Evolutionary conservation across 345 rosid species (phyloP), one percentile per base, ranked within the genome.

Genomic region (Cochlearia excelsa): DNA sequence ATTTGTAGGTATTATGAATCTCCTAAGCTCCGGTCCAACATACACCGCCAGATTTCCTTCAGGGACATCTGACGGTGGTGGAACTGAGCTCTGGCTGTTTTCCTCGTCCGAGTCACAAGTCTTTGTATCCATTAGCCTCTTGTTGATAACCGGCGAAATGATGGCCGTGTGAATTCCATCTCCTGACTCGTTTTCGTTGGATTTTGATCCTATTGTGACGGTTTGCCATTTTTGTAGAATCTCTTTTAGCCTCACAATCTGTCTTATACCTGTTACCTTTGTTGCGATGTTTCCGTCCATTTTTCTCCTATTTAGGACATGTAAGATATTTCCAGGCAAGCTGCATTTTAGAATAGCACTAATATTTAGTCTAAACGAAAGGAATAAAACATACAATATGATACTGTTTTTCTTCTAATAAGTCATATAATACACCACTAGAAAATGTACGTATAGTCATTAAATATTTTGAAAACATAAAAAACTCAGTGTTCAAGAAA

Each of bases 1-100:
- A 63, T 76, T 78, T 10, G 98, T 91, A 2, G 98, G 98, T 50
- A 91, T 87, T 57, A 91, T 81, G 65, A 91, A 91, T 77, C 98
- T 82, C 70, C 95, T 84, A 49, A 81, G 86, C 86, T 91, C 98
- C 11, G 76, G 82, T 33, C 98, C 95, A 5, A 91, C 95, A 44
- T 88, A 91, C 26, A 91, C 96, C 0, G 95, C 98, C 69, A 88
- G 71, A 71, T 84, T 82, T 6, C 98, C 98, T 76, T 75, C 70
- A 2, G 96, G 98, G 45, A 88, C 96, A 75, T 91, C 92, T 16
- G 23, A 16, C 1, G 79, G 79, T 1, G 94, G 91, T 0, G 84
- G 74, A 34, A 72, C 84, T 0, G 88, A 95, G 68, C 90, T 71
- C 1, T 68, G 84, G 76, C 81, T 63, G 70, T 83, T 73, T 46